phyloP scores from a whole-genome alignment of 2,329 filamentous ascomycete genomes.

The Malbranchea cinnamomea region DNA sequence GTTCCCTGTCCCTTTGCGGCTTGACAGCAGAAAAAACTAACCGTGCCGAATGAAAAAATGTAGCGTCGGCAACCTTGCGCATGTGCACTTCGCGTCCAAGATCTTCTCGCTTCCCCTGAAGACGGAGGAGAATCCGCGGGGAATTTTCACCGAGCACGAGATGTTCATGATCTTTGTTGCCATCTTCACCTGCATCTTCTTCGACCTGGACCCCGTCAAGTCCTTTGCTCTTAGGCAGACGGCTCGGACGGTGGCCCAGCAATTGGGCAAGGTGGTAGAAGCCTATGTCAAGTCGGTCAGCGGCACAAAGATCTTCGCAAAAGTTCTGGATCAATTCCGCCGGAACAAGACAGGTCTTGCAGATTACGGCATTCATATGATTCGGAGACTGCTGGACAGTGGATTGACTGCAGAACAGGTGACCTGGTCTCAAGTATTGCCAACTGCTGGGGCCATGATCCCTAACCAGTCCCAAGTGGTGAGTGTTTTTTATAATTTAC shows the following conservation, averaged over 20 bases:
- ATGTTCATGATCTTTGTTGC: conserved; percentile 34
- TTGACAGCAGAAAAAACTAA: background rate
- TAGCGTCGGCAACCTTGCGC: conserved; percentile 14
- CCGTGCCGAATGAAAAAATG: background rate
- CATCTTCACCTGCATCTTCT: conserved; percentile 33
- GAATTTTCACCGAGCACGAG: conserved; percentile 37
- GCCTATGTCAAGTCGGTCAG: conserved; percentile 28
- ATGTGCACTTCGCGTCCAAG: conserved; percentile 15
- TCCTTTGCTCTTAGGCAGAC: conserved; percentile 33
- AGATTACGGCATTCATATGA: conserved; percentile 49
- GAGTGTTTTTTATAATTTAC: conserved; percentile 12
- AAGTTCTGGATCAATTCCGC: conserved; percentile 32
- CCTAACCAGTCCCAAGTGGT: conserved; percentile 41
- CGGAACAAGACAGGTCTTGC: conserved; percentile 42
- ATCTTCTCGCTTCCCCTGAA: conserved; percentile 15
- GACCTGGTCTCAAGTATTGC: conserved; percentile 55
- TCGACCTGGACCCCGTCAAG: conserved; percentile 34
- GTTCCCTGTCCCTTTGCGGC: background rate
- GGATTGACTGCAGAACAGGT: conserved; percentile 51
- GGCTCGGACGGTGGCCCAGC: conserved; percentile 25
- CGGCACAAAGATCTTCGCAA: conserved; percentile 39
- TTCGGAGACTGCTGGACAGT: conserved; percentile 48
- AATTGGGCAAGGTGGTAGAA: conserved; percentile 26
- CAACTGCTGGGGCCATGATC: conserved; percentile 50
- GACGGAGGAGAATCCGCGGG: conserved; percentile 14